Base-by-base conservation (phyloP, 1,284 basidiomycete genomes). In the Anthracocystis setariae region DNA sequence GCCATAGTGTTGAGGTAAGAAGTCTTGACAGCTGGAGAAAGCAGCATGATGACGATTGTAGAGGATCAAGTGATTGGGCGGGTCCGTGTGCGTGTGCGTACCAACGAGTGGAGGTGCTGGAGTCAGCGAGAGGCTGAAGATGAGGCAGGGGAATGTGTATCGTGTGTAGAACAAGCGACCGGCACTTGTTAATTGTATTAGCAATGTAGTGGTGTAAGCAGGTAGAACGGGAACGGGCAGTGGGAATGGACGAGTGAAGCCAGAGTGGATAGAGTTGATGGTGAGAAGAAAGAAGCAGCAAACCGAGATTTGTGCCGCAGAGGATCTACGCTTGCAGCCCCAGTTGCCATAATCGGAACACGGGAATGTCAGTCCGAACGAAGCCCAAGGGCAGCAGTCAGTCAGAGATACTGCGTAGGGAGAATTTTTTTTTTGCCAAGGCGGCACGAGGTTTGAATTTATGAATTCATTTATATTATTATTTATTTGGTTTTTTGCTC, bases 1-100 rank as follows among this genome's bases (percentile, higher is more conserved):
- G 68, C 68, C 68, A 71, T 65, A 46, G 62, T 64, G 58, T 57
- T 65, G 50, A 71, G 68, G 54, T 71, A 71, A 7, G 68, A 71
- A 13, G 68, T 71, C 51, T 71, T 71, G 68, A 71, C 62, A 29
- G 68, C 68, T 13, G 68, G 68, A 25, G 68, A 71, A 39, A 71
- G 68, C 62, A 71, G 42, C 68, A 71, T 71, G 43, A 4, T 58
- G 49, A 15, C 8, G 18, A n/a, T 23, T 20, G 8, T 21, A 23
- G n/a, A n/a, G 18, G 7, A 42, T 23, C 3, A 39, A 18, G 21
- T 21, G 45, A 32, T 21, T 32, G n/a, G n/a, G n/a, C n/a, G n/a
- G n/a, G n/a, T n/a, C n/a, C n/a, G n/a, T 24, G 15, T 20, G 29
- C 37, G 33, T 10, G 46, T 29, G 43, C 25, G 27, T 32, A 13